Conservation (phyloP, 805 yeast species). For the Crinitomyces ghanaensis region DNA sequence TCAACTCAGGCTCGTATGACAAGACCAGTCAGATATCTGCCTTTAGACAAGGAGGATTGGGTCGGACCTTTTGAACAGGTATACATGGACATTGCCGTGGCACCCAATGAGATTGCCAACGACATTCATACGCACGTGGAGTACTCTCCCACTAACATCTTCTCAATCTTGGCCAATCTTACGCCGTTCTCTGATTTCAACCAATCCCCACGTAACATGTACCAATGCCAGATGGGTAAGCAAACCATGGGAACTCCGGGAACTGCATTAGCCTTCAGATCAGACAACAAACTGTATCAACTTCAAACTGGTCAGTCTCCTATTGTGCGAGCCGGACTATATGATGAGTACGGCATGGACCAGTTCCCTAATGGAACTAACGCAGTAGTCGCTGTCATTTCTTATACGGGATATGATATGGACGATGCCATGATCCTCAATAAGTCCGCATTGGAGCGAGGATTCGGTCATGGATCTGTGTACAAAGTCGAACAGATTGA, state of each 20-base stretch:
- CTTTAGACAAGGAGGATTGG: constrained; percentile 69
- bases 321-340: constrained; percentile 83
- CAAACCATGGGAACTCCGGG: constrained; percentile 99
- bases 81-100: constrained; percentile 90
- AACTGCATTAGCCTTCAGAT: constrained; percentile 82
- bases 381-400: constrained; percentile 97
- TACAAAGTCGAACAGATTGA: constrained; percentile 92
- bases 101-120: constrained; percentile 78
- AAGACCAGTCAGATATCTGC: constrained; percentile 89
- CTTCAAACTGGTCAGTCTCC: constrained; percentile 96
- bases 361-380: constrained; percentile 97
- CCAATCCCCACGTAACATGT: constrained; percentile 99
- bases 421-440: constrained; percentile 99
- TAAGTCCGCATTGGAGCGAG: constrained; percentile 95
- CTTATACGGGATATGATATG: constrained; percentile 99
- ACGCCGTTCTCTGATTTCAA: constrained; percentile 98
- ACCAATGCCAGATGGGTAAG: constrained; percentile 99
- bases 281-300: constrained; percentile 89
- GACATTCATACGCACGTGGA: constrained; percentile 88
- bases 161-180: constrained; percentile 89
- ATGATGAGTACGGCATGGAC: constrained; percentile 96
- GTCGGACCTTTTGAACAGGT: constrained; percentile 98
- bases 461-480: constrained; percentile 95
- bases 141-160: constrained; percentile 84
- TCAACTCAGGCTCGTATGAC: constrained; percentile 92